Base-by-base conservation (phyloP, 2,329 filamentous ascomycete species). In the Fusarium redolens region DNA sequence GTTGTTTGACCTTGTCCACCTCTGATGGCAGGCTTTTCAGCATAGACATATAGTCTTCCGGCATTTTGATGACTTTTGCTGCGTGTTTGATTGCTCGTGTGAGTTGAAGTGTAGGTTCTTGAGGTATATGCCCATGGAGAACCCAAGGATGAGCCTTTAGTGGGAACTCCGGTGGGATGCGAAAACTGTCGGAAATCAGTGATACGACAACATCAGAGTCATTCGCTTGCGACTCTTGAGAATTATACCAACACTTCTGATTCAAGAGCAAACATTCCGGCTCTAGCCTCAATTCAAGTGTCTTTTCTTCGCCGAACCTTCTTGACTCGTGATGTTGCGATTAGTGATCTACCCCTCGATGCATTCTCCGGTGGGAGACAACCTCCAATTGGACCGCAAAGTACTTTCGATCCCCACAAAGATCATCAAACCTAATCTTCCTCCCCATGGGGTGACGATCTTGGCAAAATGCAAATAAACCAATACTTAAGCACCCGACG, bases 1-100 rank as follows among this genome's bases (percentile, higher is more conserved):
- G 15, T 5, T 48, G 13, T n/a, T 69, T 69, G 15, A 18, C 31
- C 7, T 44, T 68, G 4, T 41, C 37, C 0, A 25, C 41, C 40
- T 61, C 41, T 12, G 43, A 51, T 0, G 65, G 63, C 5, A 68
- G 47, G 31, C 25, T 35, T 44, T 33, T 38, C 35, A 68, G 43
- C 40, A 68, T 47, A 3, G 65, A 68, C 25, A 68, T 55, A 31
- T 68, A 68, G 25, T 68, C 65, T 17, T 68, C 63, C 1, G 63
- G 63, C 63, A 68, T 68, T 2, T 55, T 68, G 20, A 13, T 4
- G 14, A 10, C 1, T 9, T 0, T 18, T 17, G 6, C 7, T 4
- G 25, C 8, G 22, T 6, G 14, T 6, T 38, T 12, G 18, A 17
- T 30, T 15, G 18, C 0, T 28, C 13, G 51, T 13, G 25, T 41